A percentile compares a stretch with the other conserved stretches of the same genome.
These are phyloP conservation scores for Nigrospora sphaerica DNA, from an alignment of 2,329 filamentous ascomycete species.

Conservation along the genomic window DNA sequence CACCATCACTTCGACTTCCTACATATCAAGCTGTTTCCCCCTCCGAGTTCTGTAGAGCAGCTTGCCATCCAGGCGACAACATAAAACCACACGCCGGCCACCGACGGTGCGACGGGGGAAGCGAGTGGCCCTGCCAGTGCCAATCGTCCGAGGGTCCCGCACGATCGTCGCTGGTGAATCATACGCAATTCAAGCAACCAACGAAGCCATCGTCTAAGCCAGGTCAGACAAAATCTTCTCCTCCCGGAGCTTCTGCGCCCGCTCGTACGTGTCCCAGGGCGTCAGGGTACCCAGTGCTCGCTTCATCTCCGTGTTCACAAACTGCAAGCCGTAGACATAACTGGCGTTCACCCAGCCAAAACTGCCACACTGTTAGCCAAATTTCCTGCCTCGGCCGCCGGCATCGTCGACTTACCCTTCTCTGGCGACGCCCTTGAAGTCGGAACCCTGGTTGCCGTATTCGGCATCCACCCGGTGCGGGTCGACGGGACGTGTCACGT, in stretches of 20 bases:
- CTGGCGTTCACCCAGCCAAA: conserved; percentile 99
- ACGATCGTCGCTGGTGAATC: no score
- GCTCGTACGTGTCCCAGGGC: conserved; percentile 75
- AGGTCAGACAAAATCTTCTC: conserved; percentile 38
- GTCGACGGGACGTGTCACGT: conserved; percentile 83
- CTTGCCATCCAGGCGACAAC: no score
- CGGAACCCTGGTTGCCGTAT: conserved; percentile 92
- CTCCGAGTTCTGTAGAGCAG: no score
- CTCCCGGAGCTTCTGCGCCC: conserved; percentile 52
- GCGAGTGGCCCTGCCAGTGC: no score
- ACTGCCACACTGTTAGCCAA: conserved; percentile 35
- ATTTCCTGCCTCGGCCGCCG: not conserved
- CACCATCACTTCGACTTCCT: no score
- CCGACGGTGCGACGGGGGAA: no score
- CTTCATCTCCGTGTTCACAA: conserved; percentile 82
- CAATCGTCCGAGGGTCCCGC: no score
- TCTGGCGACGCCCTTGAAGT: conserved; percentile 92
- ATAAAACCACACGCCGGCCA: no score
- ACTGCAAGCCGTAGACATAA: conserved; percentile 87
- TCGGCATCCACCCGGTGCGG: conserved; percentile 93
- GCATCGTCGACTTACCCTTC: conserved; percentile 67
- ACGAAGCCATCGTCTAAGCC: conserved; percentile 1
- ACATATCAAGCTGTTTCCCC: no score
- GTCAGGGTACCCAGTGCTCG: conserved; percentile 84
- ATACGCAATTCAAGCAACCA: no score